Evolutionary conservation across 805 yeast species (phyloP).

Genomic region (Candida coleopterorum): DNA sequence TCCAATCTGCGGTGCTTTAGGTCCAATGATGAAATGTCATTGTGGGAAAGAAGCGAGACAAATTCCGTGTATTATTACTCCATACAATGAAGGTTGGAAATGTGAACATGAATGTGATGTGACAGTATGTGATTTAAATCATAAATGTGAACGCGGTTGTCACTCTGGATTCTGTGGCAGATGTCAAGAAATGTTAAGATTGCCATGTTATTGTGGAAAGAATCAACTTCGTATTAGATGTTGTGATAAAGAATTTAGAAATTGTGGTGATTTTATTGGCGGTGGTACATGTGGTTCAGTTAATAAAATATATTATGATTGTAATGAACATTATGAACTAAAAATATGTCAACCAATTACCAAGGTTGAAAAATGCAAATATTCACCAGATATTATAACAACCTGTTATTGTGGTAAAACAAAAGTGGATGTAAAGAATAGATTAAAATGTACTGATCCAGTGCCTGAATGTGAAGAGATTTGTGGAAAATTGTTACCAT

Average conservation of each 20-base stretch:
- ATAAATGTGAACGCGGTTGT: slow-evolving; percentile 58
- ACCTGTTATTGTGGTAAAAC: slow-evolving; percentile 82
- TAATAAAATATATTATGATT: slow-evolving; percentile 52
- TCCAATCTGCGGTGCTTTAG: slow-evolving; percentile 72
- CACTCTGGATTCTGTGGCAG: slow-evolving; percentile 82
- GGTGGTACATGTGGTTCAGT: slow-evolving; percentile 26
- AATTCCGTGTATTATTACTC: slow-evolving; percentile 69
- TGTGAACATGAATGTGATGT: slow-evolving; percentile 63
- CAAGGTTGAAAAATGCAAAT: slow-evolving; percentile 44
- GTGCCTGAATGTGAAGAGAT: slow-evolving; percentile 66
- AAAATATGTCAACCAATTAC: slow-evolving; percentile 50
- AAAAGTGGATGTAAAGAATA: slow-evolving; percentile 34
- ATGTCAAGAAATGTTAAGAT: slow-evolving; percentile 48
- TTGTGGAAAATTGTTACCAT: slow-evolving; percentile 60
- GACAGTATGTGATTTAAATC: slow-evolving; percentile 60
- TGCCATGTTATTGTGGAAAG: slow-evolving; percentile 74
- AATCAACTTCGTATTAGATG: slow-evolving; percentile 42
- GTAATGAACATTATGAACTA: slow-evolving; percentile 56
- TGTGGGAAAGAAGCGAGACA: slow-evolving; percentile 71
- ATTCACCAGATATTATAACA: slow-evolving; percentile 53
- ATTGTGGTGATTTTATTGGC: slow-evolving; percentile 32
- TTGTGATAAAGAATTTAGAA: slow-evolving; percentile 35
- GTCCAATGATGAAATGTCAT: slow-evolving; percentile 62
- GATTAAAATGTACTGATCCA: slow-evolving; percentile 68
- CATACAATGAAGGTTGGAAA: slow-evolving; percentile 61